Conservation (phyloP, 2,329 filamentous ascomycete species). For the Trichoderma koningiopsis region DNA sequence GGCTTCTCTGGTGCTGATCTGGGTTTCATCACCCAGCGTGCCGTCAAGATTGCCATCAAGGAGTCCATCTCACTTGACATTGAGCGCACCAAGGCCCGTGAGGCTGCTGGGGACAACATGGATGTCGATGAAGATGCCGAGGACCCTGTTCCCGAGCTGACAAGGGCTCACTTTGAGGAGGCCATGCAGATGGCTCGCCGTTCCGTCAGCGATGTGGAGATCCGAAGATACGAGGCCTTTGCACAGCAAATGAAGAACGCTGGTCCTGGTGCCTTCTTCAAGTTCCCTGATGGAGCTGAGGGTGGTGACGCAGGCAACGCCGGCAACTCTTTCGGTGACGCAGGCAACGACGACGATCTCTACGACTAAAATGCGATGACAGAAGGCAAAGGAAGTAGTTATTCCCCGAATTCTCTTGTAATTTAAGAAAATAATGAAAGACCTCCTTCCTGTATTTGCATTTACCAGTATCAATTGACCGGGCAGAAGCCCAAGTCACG, state of each 20-base stretch:
- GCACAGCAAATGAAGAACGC: conserved; percentile 99
- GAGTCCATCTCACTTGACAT: conserved; percentile 89
- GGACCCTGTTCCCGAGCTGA: conserved; percentile 94
- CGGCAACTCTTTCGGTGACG: conserved; percentile 73
- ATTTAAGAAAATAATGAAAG: conserved; percentile 40
- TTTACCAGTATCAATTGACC: conserved; percentile 29
- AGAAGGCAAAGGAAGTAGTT: background rate
- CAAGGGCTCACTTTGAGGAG: conserved; percentile 96
- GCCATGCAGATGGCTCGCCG: conserved; percentile 93
- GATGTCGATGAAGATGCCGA: conserved; percentile 69
- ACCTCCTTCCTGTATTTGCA: conserved; percentile 44
- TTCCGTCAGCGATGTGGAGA: conserved; percentile 95
- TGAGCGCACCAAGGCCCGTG: conserved; percentile 84
- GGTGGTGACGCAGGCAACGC: conserved; percentile 63
- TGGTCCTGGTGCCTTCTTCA: conserved; percentile 95
- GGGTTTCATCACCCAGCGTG: conserved; percentile 97
- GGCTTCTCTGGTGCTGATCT: conserved; percentile 99
- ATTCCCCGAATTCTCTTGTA: conserved; percentile 43
- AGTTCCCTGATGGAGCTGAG: conserved; percentile 78
- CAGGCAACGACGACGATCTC: conserved; percentile 92
- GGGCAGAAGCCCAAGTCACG: conserved; percentile 31
- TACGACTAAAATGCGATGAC: conserved; percentile 73
- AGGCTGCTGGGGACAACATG: conserved; percentile 84
- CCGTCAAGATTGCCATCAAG: conserved; percentile 99
- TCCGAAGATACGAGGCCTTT: conserved; percentile 97